Evolutionary conservation across 208 protist species (phyloP).

Genomic region (Dictyostelium gargantuum): DNA sequence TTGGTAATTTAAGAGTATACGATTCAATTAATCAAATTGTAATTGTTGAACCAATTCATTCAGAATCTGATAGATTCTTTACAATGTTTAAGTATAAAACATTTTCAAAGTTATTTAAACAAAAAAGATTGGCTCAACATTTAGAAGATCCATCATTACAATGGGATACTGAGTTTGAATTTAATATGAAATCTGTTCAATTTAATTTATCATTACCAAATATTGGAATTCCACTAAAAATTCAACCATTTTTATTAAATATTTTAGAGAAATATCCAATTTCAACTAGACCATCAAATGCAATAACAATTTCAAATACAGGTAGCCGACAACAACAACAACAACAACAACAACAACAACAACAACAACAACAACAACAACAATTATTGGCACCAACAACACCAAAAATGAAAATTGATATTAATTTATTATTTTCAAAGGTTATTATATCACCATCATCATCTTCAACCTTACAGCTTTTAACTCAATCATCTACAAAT

Average conservation of each 20-base stretch:
- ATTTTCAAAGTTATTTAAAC: neutral
- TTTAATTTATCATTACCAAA: neutral
- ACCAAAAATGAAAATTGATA: constrained; percentile 12
- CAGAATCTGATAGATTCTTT: neutral
- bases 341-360: too few species aligned
- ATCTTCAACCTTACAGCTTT: neutral
- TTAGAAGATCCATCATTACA: neutral
- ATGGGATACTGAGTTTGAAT: constrained; percentile 5
- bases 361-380: too few species aligned
- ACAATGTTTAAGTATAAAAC: constrained; percentile 16
- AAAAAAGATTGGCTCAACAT: neutral
- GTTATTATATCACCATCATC: neutral
- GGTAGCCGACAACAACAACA: neutral
- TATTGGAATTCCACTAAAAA: neutral
- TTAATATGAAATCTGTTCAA: neutral
- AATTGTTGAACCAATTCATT: neutral
- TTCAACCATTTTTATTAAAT: neutral
- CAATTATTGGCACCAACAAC: neutral
- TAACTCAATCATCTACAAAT: neutral
- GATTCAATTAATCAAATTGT: neutral
- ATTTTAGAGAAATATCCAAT: neutral
- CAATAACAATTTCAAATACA: neutral
- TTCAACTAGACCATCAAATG: neutral
- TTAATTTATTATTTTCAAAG: neutral
- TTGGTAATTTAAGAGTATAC: neutral